phyloP scores from a whole-genome alignment of 768 basidiomycete species.

The Astraeus odoratus region DNA sequence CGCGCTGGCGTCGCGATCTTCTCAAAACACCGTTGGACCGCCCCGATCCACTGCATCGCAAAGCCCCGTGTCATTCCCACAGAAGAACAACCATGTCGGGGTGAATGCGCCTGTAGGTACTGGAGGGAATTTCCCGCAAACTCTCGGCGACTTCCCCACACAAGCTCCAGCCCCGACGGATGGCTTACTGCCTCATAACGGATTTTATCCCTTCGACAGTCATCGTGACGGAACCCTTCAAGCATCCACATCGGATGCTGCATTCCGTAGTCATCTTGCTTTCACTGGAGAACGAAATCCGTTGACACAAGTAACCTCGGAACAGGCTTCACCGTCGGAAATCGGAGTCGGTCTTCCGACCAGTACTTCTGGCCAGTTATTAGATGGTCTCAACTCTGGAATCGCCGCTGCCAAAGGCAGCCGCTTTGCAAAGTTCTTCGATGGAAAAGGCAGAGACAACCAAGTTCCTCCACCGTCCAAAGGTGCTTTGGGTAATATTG shows the following conservation, averaged over 20 bases:
- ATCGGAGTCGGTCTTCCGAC: conserved; percentile 12
- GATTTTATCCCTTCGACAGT: conserved; percentile 57
- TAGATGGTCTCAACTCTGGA: conserved; percentile 33
- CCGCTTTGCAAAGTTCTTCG: conserved; percentile 84
- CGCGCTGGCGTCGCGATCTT: conserved; percentile 27
- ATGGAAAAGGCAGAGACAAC: conserved; percentile 53
- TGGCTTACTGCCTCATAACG: conserved; percentile 15
- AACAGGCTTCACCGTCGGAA: conserved; percentile 16
- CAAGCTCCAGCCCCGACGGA: conserved; percentile 10
- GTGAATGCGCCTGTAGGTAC: conserved; percentile 7
- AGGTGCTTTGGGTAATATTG: conserved; percentile 31
- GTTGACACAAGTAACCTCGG: conserved; percentile 12
- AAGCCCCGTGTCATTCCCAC: conserved; percentile 16
- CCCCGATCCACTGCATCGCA: conserved; percentile 17
- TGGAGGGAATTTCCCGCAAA: conserved; percentile 6
- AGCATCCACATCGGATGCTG: conserved; percentile 13
- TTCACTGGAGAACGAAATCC: conserved; percentile 15
- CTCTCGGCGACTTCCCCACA: conserved; percentile 12
- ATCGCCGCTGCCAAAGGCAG: conserved; percentile 62
- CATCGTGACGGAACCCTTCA: conserved; percentile 11
- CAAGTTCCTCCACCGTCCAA: conserved; percentile 28
- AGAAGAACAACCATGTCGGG: conserved; percentile 16
- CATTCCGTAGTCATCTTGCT: conserved; percentile 13
- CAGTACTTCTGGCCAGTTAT: conserved; percentile 11
- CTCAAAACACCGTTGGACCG: conserved; percentile 13